A percentile compares a stretch with the other conserved stretches of the same genome.
Evolutionary conservation across 495 filamentous ascomycete genomes (phyloP).

Genomic region (Podospora pseudoanserina): DNA sequence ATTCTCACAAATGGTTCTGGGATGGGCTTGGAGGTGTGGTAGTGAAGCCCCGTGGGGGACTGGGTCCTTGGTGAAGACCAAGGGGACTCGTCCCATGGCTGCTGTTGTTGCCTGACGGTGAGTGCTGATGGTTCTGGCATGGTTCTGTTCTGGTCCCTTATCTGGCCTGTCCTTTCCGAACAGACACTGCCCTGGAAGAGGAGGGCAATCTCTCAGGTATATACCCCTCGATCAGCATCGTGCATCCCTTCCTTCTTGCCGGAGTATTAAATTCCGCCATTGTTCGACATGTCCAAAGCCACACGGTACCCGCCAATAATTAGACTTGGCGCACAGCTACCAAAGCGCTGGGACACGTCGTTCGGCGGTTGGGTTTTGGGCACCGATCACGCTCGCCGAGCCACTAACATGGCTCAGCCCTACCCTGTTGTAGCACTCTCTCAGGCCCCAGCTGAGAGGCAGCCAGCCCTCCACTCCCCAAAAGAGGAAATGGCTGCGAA

Average conservation of each 20-base stretch:
- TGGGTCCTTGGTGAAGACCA: not conserved
- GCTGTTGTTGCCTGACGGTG: slow-evolving; percentile 5
- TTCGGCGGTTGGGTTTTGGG: not conserved
- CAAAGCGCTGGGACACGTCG: slow-evolving; percentile 4
- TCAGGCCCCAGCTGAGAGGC: not conserved
- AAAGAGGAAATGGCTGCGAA: slow-evolving; percentile 6
- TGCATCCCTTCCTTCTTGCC: not conserved
- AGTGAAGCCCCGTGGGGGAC: not conserved
- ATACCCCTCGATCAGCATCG: not conserved
- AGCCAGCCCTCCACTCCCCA: not conserved
- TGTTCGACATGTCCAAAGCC: not conserved
- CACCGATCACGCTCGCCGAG: not conserved
- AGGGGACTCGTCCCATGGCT: slow-evolving; percentile 1
- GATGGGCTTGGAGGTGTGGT: not conserved
- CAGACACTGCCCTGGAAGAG: not conserved
- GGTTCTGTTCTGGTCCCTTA: not conserved
- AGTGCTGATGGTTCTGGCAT: not conserved
- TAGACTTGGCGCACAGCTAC: not conserved
- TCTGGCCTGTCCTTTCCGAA: no score
- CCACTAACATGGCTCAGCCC: not conserved
- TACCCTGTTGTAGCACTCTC: not conserved
- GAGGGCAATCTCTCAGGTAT: not conserved
- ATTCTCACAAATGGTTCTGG: slow-evolving; percentile 4
- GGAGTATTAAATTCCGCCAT: slow-evolving; percentile 1
- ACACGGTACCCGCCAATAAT: not conserved